phyloP scores from a whole-genome alignment of 2,329 filamentous ascomycete species.

The Colletotrichum sublineola region DNA sequence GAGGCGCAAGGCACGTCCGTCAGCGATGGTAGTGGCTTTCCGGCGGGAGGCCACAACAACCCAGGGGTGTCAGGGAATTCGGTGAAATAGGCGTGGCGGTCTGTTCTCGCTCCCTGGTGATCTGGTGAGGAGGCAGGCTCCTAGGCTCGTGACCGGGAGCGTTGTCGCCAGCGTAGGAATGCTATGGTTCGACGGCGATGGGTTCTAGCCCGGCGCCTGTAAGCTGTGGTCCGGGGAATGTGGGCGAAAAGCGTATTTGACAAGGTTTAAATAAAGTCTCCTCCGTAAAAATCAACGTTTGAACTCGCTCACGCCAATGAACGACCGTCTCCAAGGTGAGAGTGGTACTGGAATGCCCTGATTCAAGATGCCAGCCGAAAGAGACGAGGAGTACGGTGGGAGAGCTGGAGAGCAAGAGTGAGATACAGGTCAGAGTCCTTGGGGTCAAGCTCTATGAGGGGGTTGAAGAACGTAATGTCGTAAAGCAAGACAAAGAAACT shows the following conservation, averaged over 20 bases:
- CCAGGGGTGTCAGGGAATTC: slow-evolving; percentile 24
- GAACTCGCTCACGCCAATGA: slow-evolving; percentile 1
- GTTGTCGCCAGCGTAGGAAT: slow-evolving; percentile 22
- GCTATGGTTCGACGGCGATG: slow-evolving; percentile 17
- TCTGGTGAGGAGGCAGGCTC: slow-evolving; percentile 3
- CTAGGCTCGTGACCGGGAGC: slow-evolving; percentile 18
- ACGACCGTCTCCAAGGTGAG: not conserved
- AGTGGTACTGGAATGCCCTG: not conserved
- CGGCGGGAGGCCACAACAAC: slow-evolving; percentile 28
- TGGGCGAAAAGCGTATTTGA: slow-evolving; percentile 5
- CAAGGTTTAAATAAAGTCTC: not conserved
- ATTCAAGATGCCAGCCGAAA: slow-evolving; percentile 5
- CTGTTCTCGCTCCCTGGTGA: slow-evolving; percentile 11
- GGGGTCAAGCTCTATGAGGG: slow-evolving; percentile 17
- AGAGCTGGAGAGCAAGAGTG: not conserved
- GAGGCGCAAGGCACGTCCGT: slow-evolving; percentile 12
- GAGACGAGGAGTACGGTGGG: not conserved
- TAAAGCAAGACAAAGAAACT: slow-evolving; percentile 35
- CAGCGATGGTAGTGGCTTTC: slow-evolving; percentile 13
- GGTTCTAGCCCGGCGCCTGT: slow-evolving; percentile 28
- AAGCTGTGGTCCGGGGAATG: slow-evolving; percentile 21
- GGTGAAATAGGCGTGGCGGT: slow-evolving; percentile 30
- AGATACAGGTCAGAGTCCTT: not conserved
- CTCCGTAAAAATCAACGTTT: slow-evolving; percentile 4
- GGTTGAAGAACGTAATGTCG: slow-evolving; percentile 35